Evolutionary conservation across 139 green algal genomes (phyloP).

Genomic region (Chlorella ohadii): DNA sequence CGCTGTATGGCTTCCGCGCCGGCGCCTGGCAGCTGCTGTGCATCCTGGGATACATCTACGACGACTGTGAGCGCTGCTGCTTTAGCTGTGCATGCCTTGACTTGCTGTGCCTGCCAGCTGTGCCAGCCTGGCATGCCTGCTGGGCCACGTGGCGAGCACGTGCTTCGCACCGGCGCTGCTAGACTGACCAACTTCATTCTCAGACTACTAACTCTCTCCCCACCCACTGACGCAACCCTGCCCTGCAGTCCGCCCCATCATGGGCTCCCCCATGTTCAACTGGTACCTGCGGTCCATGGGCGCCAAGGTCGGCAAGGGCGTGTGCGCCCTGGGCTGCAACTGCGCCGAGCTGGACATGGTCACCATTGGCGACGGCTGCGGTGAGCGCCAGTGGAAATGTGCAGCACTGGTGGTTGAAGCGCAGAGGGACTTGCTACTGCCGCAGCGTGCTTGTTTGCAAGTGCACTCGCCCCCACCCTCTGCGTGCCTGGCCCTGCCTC

Average conservation of each 20-base stretch:
- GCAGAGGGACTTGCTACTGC: too few species aligned
- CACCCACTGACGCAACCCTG: too few species aligned
- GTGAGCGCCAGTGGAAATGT: not conserved
- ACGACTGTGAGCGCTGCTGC: not conserved
- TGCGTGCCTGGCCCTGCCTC: not conserved
- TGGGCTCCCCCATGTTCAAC: not conserved
- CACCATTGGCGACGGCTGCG: not conserved
- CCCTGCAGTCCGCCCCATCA: not conserved
- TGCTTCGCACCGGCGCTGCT: too few species aligned
- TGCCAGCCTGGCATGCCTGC: too few species aligned
- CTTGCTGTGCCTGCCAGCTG: too few species aligned
- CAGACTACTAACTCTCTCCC: too few species aligned
- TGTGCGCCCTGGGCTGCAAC: not conserved
- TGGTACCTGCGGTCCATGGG: constrained; percentile 7
- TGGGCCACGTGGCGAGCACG: too few species aligned
- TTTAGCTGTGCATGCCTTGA: too few species aligned
- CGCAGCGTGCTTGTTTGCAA: too few species aligned
- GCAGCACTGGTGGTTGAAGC: too few species aligned
- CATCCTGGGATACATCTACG: not conserved
- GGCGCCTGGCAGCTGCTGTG: not conserved
- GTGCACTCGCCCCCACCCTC: too few species aligned
- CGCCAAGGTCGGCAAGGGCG: constrained; percentile 12
- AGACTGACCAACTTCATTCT: too few species aligned
- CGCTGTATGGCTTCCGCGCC: not conserved
- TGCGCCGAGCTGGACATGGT: not conserved